phyloP scores from a whole-genome alignment of 768 basidiomycete genomes.

The Albatrellus ellisii region DNA sequence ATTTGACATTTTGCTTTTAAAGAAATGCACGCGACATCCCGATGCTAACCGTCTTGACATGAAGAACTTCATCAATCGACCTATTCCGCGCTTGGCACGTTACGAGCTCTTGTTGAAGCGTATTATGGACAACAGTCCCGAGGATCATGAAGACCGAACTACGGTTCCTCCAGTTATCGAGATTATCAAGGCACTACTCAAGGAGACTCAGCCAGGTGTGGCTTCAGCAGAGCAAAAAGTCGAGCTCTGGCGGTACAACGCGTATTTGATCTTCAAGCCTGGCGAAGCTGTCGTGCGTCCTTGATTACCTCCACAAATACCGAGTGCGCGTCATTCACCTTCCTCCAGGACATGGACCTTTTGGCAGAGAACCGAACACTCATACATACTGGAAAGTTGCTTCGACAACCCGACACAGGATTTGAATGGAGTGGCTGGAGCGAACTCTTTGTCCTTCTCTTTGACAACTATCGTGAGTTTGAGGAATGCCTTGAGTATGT shows the following conservation, averaged over 20 bases:
- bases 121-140: conserved; percentile 64
- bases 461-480: conserved; percentile 84
- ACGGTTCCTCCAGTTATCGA: conserved; percentile 81
- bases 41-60: conserved; percentile 79
- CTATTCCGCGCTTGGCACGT: conserved; percentile 80
- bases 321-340: not conserved
- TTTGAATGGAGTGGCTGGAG: conserved; percentile 85
- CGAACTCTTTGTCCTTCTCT: conserved; percentile 80
- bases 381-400: conserved; percentile 71
- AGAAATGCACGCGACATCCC: conserved; percentile 47
- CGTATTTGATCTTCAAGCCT: conserved; percentile 65
- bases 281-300: conserved; percentile 52
- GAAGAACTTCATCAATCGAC: conserved; percentile 87
- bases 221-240: conserved; percentile 80
- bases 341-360: conserved; percentile 74
- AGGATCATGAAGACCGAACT: conserved; percentile 67
- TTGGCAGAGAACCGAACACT: conserved; percentile 71
- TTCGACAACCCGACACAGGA: conserved; percentile 80
- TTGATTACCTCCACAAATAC: not conserved
- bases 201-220: conserved; percentile 81
- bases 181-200: conserved; percentile 74
- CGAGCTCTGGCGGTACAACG: conserved; percentile 77
- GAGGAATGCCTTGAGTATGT: not conserved
- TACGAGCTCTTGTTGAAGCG: conserved; percentile 78
- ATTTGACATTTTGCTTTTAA: not conserved